A percentile compares a stretch with the other conserved stretches of the same genome.
phyloP scores from a whole-genome alignment of 805 yeast genomes.

The Kazachstania africana region DNA sequence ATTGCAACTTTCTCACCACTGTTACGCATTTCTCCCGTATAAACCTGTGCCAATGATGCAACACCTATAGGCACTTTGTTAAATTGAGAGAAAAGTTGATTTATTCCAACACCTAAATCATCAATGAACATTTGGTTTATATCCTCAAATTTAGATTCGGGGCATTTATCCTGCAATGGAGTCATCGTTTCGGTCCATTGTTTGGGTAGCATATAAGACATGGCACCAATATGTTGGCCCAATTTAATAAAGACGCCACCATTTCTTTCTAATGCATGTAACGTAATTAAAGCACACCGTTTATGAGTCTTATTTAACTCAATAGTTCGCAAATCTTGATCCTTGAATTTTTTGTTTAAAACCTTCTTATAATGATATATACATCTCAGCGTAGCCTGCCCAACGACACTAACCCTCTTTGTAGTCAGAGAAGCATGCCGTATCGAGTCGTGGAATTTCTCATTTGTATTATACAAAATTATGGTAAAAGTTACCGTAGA shows the following conservation, averaged over 20 bases:
- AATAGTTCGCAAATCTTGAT: conserved; percentile 33
- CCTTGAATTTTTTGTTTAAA: conserved; percentile 33
- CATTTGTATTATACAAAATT: conserved; percentile 13
- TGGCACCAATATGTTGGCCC: conserved; percentile 89
- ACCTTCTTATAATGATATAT: conserved; percentile 55
- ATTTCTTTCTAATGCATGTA: conserved; percentile 66
- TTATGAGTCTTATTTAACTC: conserved; percentile 60
- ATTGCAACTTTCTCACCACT: conserved; percentile 77
- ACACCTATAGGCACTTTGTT: conserved; percentile 77
- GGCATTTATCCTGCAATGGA: conserved; percentile 86
- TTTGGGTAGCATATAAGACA: conserved; percentile 78
- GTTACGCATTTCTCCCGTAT: conserved; percentile 49
- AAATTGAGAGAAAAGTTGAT: conserved; percentile 57
- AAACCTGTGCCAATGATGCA: conserved; percentile 95
- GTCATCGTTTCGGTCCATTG: conserved; percentile 96
- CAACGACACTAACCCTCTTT: conserved; percentile 51
- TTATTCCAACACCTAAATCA: conserved; percentile 53
- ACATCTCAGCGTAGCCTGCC: conserved; percentile 61
- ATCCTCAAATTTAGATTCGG: conserved; percentile 61
- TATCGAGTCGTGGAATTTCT: too few species aligned
- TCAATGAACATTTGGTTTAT: conserved; percentile 50
- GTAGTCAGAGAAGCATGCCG: conserved; percentile 22
- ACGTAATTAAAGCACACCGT: conserved; percentile 67
- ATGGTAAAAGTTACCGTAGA: background rate
- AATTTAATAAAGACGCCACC: conserved; percentile 91